Conservation (phyloP, 2,329 filamentous ascomycete species). For the Remersonia thermophila region DNA sequence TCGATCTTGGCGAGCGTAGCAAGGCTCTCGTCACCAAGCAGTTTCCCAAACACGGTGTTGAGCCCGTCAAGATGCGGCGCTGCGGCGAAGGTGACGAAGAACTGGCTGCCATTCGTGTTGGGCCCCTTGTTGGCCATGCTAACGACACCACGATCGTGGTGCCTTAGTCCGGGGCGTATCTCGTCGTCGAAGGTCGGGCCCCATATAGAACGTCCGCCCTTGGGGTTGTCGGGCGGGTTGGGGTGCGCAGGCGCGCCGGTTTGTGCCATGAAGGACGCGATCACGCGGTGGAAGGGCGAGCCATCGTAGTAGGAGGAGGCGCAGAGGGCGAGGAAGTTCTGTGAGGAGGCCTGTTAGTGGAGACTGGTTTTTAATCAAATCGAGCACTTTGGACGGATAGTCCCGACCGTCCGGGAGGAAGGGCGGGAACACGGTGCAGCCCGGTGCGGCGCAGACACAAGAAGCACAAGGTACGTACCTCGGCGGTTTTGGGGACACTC, state of each 20-base stretch:
- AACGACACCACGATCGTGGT: conserved; percentile 56
- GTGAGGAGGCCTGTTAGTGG: conserved; percentile 8
- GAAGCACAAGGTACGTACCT: conserved; percentile 40
- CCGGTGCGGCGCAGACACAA: too few relatives aligned
- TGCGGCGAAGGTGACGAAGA: conserved; percentile 68
- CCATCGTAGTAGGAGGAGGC: conserved; percentile 64
- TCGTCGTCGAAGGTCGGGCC: conserved; percentile 66
- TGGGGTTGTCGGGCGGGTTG: conserved; percentile 44
- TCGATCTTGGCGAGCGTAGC: conserved; percentile 61
- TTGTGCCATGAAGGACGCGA: conserved; percentile 72
- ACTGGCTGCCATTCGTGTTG: conserved; percentile 64
- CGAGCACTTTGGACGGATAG: too few relatives aligned
- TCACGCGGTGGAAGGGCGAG: conserved; percentile 69
- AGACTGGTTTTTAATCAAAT: too few relatives aligned
- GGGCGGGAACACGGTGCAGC: too few relatives aligned
- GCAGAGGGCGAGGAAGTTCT: conserved; percentile 83
- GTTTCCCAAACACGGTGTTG: conserved; percentile 72
- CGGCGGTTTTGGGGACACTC: conserved; percentile 80
- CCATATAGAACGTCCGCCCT: conserved; percentile 63
- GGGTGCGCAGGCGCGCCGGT: conserved; percentile 51
- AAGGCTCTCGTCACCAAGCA: conserved; percentile 52
- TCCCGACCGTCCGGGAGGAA: too few relatives aligned
- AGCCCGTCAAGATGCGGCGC: conserved; percentile 71
- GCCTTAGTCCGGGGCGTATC: conserved; percentile 56
- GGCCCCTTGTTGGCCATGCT: conserved; percentile 72